Conservation (phyloP, 192 early-diverging fungal species). For the Backusella tuberculispora region DNA sequence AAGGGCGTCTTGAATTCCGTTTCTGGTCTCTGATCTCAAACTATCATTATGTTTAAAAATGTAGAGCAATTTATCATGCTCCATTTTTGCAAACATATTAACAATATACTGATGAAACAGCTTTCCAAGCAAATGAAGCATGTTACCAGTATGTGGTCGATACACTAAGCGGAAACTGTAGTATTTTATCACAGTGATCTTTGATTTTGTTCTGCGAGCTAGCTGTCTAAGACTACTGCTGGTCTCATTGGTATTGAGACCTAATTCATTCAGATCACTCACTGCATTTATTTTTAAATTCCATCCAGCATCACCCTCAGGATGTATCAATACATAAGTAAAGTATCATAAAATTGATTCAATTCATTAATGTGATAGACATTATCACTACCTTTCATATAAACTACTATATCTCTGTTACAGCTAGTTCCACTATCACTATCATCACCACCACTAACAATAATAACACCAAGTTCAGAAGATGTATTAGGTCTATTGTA, state of each 20-base stretch:
- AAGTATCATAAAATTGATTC: background rate
- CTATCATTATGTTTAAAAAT: background rate
- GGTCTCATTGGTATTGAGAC: background rate
- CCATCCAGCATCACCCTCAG: background rate
- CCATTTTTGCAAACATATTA: slow-evolving; percentile 22
- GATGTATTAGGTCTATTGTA: slow-evolving; percentile 8
- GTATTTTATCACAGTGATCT: no score
- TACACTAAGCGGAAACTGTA: background rate
- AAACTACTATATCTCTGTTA: background rate
- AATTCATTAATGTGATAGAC: background rate
- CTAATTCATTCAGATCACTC: background rate
- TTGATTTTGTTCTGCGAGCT: no score
- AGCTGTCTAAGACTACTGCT: no score
- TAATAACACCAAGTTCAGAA: background rate
- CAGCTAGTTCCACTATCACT: background rate
- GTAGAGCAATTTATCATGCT: background rate
- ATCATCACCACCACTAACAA: background rate
- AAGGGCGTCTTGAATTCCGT: background rate
- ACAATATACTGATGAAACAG: slow-evolving; percentile 17
- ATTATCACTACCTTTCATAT: background rate
- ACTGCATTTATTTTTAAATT: background rate
- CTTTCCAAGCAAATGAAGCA: slow-evolving; percentile 1
- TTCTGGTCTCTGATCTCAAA: background rate
- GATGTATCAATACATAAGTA: background rate
- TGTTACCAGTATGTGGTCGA: background rate